Evolutionary conservation across 2,329 filamentous ascomycete genomes (phyloP).

Genomic region (Venturiaceae sp.): DNA sequence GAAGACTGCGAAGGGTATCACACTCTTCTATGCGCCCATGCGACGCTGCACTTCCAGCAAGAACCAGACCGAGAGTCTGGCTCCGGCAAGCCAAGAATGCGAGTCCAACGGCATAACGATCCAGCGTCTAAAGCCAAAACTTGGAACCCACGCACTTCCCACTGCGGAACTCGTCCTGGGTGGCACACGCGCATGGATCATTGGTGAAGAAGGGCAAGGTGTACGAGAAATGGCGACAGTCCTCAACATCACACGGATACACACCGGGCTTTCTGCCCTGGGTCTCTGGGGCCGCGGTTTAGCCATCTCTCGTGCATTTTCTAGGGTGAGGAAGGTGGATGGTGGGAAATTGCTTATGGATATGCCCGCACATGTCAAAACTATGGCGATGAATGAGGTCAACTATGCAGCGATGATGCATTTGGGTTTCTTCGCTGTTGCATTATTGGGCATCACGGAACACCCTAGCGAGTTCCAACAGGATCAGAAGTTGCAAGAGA

Average conservation of each 20-base stretch:
- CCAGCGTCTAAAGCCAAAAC: slow-evolving; percentile 61
- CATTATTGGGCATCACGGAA: slow-evolving; percentile 46
- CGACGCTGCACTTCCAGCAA: slow-evolving; percentile 16
- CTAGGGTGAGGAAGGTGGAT: slow-evolving; percentile 45
- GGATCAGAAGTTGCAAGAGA: too few species aligned
- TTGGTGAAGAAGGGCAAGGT: slow-evolving; percentile 58
- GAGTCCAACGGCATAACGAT: slow-evolving; percentile 59
- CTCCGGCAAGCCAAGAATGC: slow-evolving; percentile 16
- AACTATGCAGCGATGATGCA: slow-evolving; percentile 49
- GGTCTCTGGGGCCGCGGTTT: slow-evolving; percentile 48
- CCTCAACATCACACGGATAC: slow-evolving; percentile 55
- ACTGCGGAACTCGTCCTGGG: slow-evolving; percentile 60
- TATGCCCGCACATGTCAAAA: slow-evolving; percentile 47
- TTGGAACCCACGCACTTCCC: slow-evolving; percentile 59
- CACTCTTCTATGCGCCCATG: slow-evolving; percentile 57
- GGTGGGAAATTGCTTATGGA: slow-evolving; percentile 37
- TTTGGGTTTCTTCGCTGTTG: slow-evolving; percentile 43
- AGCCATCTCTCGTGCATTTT: slow-evolving; percentile 47
- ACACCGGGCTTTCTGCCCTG: slow-evolving; percentile 44
- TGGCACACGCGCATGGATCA: slow-evolving; percentile 36
- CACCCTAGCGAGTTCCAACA: too few species aligned
- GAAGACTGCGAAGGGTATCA: slow-evolving; percentile 44
- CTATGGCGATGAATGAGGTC: slow-evolving; percentile 45
- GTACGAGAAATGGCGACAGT: slow-evolving; percentile 59
- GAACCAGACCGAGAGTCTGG: slow-evolving; percentile 9